phyloP scores from a whole-genome alignment of 495 filamentous ascomycete genomes.

The Staphylotrichum tortipilum region DNA sequence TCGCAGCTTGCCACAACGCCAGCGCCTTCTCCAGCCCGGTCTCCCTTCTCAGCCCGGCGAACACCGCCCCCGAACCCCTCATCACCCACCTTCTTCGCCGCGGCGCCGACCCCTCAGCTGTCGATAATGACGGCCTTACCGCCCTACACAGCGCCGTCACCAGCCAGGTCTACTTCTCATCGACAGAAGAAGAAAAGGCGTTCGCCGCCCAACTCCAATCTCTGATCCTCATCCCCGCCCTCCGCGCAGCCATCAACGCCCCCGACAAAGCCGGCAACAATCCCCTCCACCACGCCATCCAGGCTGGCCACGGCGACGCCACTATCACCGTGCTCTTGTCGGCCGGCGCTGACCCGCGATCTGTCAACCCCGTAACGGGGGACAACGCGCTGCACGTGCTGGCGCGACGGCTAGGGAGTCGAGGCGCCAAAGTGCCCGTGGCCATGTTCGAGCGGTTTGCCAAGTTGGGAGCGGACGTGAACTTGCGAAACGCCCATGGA shows the following conservation, averaged over 20 bases:
- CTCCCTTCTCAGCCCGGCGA: no score
- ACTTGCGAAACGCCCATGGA: constrained; percentile 22
- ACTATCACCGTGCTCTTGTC: constrained; percentile 8
- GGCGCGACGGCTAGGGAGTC: neutral
- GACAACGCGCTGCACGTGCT: constrained; percentile 22
- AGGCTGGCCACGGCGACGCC: neutral
- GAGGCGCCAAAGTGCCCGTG: no score
- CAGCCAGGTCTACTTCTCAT: neutral
- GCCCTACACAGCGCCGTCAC: constrained; percentile 8
- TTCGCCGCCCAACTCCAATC: neutral
- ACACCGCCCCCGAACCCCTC: neutral
- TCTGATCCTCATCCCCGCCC: no score
- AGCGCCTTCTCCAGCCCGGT: neutral
- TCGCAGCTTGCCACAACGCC: constrained; percentile 2
- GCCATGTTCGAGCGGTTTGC: constrained; percentile 15
- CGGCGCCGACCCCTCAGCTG: constrained; percentile 7
- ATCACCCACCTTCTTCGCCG: constrained; percentile 7
- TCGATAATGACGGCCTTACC: constrained; percentile 7
- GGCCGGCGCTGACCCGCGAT: constrained; percentile 14
- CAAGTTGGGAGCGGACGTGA: constrained; percentile 20
- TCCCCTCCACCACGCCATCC: no score
- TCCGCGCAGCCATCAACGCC: no score
- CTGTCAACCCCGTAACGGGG: constrained; percentile 10
- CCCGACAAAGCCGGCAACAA: no score
- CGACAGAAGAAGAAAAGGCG: neutral